Percentiles rank a stretch among this genome's conserved stretches.
Conservation (phyloP, 495 filamentous ascomycete genomes). For the Aspergillus bertholletiae region DNA sequence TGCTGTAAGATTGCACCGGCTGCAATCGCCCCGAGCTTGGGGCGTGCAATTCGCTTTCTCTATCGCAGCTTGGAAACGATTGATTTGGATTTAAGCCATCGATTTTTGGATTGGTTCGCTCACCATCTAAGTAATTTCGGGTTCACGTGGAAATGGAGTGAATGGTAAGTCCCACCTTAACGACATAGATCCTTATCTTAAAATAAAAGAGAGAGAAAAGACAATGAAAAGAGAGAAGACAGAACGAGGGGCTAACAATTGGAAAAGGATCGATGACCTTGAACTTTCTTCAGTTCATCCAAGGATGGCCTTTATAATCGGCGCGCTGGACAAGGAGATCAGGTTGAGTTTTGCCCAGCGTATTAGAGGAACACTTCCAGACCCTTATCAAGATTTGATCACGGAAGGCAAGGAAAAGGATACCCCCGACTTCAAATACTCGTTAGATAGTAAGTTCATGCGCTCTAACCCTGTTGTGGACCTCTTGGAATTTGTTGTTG, state of each 20-base stretch:
- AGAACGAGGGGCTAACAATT: constrained; percentile 14
- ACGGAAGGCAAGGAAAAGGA: constrained; percentile 87
- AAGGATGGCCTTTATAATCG: constrained; percentile 86
- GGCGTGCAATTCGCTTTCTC: constrained; percentile 87
- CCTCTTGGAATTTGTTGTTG: neutral
- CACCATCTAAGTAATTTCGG: constrained; percentile 99
- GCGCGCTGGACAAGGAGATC: constrained; percentile 94
- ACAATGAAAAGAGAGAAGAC: no score
- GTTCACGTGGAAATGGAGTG: constrained; percentile 99
- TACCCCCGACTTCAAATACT: constrained; percentile 89
- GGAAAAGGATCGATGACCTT: constrained; percentile 71
- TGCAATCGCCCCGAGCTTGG: constrained; percentile 92
- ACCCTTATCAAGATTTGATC: constrained; percentile 79
- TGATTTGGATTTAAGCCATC: constrained; percentile 80
- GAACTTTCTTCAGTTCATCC: constrained; percentile 73
- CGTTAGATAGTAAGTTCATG: constrained; percentile 61
- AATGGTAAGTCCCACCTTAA: constrained; percentile 61
- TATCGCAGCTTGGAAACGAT: constrained; percentile 76
- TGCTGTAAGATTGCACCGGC: constrained; percentile 92
- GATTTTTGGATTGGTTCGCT: constrained; percentile 96
- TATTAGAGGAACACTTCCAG: constrained; percentile 88
- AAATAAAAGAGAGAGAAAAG: neutral
- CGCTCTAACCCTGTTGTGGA: neutral
- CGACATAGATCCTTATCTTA: neutral
- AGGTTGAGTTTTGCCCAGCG: constrained; percentile 93